Evolutionary conservation across 306 rosid species (phyloP).

Genomic region (Phaseolus lunatus): DNA sequence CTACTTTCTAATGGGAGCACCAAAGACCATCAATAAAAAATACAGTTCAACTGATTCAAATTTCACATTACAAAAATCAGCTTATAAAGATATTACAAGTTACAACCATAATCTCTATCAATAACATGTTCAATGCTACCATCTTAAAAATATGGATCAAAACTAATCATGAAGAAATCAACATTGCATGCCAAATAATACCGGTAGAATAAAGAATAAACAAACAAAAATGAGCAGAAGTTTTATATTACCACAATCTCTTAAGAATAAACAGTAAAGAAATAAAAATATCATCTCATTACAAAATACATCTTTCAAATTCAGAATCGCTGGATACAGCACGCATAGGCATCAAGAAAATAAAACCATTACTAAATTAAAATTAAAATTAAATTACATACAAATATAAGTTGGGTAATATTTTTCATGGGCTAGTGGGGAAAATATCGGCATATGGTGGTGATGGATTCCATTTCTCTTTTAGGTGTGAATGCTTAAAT

Average conservation of each 20-base stretch:
- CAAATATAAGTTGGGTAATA: neutral
- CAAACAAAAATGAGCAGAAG: neutral
- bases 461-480: neutral
- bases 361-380: neutral
- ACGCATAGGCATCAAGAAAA: neutral
- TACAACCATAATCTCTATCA: neutral
- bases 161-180: neutral
- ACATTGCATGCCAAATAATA: slow-evolving; percentile 24
- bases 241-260: neutral
- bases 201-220: neutral
- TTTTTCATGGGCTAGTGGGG: no score
- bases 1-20: slow-evolving; percentile 7
- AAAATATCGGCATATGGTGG: neutral
- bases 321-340: neutral
- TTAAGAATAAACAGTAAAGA: neutral
- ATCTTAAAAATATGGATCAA: slow-evolving; percentile 20
- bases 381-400: neutral
- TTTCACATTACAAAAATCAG: neutral
- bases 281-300: neutral
- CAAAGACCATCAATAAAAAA: neutral
- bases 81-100: neutral
- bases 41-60: slow-evolving; percentile 11
- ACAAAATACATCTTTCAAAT: neutral
- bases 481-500: neutral
- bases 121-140: slow-evolving; percentile 13